phyloP scores from a whole-genome alignment of 257 asterid genomes.

The Buddleja alternifolia region DNA sequence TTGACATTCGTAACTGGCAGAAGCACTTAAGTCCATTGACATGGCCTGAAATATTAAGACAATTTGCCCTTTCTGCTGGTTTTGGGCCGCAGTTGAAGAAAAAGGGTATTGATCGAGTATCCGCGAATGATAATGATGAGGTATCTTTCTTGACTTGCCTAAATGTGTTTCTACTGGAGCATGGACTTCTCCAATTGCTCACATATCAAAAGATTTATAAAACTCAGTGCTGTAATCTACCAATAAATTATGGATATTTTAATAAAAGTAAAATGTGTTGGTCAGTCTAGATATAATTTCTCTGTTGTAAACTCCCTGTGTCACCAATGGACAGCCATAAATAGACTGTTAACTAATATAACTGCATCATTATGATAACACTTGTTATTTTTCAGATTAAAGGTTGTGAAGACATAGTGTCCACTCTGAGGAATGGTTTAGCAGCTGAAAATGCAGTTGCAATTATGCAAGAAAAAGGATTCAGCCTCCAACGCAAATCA shows the following conservation, averaged over 20 bases:
- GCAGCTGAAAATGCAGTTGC: constrained; percentile 97
- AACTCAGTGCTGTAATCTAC: not conserved
- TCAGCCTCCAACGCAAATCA: constrained; percentile 74
- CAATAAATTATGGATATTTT: not conserved
- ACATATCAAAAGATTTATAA: not conserved
- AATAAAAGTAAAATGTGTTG: constrained; percentile 10
- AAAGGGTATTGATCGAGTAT: constrained; percentile 57
- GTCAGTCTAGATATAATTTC: not conserved
- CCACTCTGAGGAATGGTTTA: constrained; percentile 85
- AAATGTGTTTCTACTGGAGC: not conserved
- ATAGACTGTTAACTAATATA: constrained; percentile 11
- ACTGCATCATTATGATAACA: constrained; percentile 23
- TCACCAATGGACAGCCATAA: constrained; percentile 4
- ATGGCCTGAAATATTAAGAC: constrained; percentile 96
- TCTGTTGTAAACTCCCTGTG: not conserved
- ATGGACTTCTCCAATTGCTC: constrained; percentile 8
- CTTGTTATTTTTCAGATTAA: constrained; percentile 58
- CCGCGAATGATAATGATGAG: constrained; percentile 67
- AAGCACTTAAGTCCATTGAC: constrained; percentile 84
- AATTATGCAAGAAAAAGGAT: constrained; percentile 91
- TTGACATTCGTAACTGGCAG: constrained; percentile 92
- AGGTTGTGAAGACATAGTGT: constrained; percentile 89
- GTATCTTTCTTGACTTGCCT: constrained; percentile 37
- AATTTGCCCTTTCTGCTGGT: constrained; percentile 93
- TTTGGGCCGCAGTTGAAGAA: constrained; percentile 89